phyloP scores from a whole-genome alignment of 176 grass and related monocot species.

The Phoenix roebelenii region DNA sequence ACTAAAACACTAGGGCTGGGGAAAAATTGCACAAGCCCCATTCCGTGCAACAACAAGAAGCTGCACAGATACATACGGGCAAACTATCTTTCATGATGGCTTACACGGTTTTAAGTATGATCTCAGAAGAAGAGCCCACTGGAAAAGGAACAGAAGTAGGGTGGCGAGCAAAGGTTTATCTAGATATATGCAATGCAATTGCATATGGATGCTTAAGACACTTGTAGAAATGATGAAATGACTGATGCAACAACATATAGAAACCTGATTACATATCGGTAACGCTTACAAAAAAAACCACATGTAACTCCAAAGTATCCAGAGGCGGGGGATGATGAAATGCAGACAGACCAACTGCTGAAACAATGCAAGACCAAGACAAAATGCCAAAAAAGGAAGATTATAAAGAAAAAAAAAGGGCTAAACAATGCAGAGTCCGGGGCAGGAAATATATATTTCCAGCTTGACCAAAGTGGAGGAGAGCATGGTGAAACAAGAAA shows the following conservation, averaged over 20 bases:
- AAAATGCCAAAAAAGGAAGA: conserved; percentile 10
- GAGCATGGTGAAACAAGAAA: background rate
- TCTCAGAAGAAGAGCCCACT: no score
- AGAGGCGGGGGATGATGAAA: background rate
- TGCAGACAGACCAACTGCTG: background rate
- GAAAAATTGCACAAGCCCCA: no score
- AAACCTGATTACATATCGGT: conserved; percentile 3
- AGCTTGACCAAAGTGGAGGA: background rate
- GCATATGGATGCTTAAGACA: no score
- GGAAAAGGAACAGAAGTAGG: no score
- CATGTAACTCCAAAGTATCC: background rate
- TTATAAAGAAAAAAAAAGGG: background rate
- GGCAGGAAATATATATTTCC: background rate
- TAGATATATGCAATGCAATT: no score
- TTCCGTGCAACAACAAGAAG: no score
- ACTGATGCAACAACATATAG: background rate
- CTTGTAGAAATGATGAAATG: background rate
- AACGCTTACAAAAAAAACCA: conserved; percentile 4
- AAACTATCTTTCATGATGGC: no score
- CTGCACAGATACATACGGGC: no score
- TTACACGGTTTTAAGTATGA: no score
- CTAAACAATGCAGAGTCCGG: background rate
- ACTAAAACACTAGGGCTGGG: no score
- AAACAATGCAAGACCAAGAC: conserved; percentile 3
- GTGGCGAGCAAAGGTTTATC: no score